A percentile compares a stretch with the other conserved stretches of the same genome.
Evolutionary conservation across 1,284 basidiomycete species (phyloP).

Genomic region (Ceratorhiza oryzae-sativae): DNA sequence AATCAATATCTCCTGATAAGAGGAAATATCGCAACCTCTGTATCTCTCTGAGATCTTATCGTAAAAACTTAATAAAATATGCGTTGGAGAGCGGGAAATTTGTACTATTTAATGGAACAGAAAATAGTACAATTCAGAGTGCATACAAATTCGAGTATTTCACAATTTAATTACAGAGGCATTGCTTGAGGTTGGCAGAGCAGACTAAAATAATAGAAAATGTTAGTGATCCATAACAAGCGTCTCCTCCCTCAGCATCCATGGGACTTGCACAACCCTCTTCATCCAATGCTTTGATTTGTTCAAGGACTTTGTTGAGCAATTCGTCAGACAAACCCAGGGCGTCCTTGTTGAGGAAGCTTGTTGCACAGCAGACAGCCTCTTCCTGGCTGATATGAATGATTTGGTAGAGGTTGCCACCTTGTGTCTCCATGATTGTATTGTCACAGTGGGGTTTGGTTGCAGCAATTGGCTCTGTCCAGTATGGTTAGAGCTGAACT

Average conservation of each 20-base stretch:
- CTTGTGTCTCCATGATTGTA: neutral
- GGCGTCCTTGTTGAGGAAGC: neutral
- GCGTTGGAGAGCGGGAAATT: no score
- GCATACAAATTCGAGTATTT: no score
- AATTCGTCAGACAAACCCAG: neutral
- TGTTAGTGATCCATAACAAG: neutral
- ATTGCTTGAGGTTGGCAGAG: no score
- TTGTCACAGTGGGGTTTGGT: neutral
- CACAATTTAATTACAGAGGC: no score
- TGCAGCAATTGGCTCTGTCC: constrained; percentile 6
- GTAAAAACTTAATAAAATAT: no score
- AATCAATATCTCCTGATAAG: no score
- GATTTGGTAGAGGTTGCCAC: neutral
- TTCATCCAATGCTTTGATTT: neutral
- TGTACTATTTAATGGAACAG: no score
- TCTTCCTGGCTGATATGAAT: neutral
- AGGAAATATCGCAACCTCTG: no score
- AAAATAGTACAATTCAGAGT: no score
- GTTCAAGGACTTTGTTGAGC: constrained; percentile 1
- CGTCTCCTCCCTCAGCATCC: neutral
- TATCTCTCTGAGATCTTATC: no score
- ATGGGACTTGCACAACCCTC: constrained; percentile 3
- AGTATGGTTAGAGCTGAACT: no score
- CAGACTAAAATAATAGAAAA: no score
- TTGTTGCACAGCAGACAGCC: neutral